Conservation (phyloP, 2,329 filamentous ascomycete species). For the Laburnicola sp. region DNA sequence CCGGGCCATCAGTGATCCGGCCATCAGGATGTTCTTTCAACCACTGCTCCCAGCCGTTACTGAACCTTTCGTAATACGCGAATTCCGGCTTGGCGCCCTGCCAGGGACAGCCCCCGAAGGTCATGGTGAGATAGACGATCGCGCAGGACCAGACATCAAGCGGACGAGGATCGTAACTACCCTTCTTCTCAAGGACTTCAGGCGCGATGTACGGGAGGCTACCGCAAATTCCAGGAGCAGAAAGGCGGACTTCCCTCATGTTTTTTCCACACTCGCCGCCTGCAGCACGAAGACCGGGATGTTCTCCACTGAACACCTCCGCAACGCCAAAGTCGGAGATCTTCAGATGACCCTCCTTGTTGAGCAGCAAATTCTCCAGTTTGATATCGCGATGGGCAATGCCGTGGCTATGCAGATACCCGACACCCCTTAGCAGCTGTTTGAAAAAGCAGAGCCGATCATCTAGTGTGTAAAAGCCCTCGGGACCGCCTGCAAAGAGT, state of each 20-base stretch:
- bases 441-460: constrained; percentile 87
- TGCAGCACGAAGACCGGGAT: constrained; percentile 74
- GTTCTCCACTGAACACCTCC: constrained; percentile 79
- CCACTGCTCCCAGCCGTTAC: constrained; percentile 70
- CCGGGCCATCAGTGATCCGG: constrained; percentile 55
- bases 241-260: constrained; percentile 72
- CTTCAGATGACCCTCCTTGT: constrained; percentile 78
- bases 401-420: constrained; percentile 79
- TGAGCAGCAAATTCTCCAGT: constrained; percentile 81
- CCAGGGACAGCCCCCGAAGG: constrained; percentile 75
- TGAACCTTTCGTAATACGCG: constrained; percentile 65
- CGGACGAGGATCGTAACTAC: constrained; percentile 71
- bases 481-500: constrained; percentile 55
- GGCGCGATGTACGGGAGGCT: constrained; percentile 86
- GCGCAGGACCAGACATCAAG: constrained; percentile 86
- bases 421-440: constrained; percentile 79
- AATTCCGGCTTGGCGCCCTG: constrained; percentile 62
- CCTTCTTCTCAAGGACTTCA: constrained; percentile 73
- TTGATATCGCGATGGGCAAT: constrained; percentile 93
- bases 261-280: constrained; percentile 73
- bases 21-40: constrained; percentile 59
- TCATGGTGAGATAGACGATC: constrained; percentile 78
- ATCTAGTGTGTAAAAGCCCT: constrained; percentile 60
- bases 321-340: constrained; percentile 92
- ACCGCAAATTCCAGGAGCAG: constrained; percentile 79